Percentiles rank a stretch among this genome's conserved stretches.
phyloP scores from a whole-genome alignment of 176 grass and related monocot genomes.

The Oryza longistaminata region DNA sequence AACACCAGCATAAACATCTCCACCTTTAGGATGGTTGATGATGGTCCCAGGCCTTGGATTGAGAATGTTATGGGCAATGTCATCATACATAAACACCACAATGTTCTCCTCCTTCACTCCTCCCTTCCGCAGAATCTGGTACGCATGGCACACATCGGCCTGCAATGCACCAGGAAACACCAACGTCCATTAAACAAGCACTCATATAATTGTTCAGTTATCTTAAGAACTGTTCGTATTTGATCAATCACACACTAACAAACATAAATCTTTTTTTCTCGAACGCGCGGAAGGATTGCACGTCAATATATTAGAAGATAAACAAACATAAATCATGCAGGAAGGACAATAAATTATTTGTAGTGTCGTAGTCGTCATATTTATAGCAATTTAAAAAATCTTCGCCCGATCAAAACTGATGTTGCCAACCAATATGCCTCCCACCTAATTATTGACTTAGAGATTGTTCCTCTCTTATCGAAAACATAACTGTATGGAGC shows the following conservation, averaged over 20 bases:
- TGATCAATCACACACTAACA: background rate
- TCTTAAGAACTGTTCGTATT: background rate
- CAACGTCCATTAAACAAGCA: background rate
- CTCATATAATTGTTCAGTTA: background rate
- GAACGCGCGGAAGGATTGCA: too few relatives aligned
- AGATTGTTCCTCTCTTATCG: background rate
- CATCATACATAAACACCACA: constrained; percentile 89
- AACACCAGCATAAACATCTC: constrained; percentile 82
- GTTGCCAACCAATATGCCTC: background rate
- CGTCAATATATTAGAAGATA: background rate
- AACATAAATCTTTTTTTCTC: background rate
- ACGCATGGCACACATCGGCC: constrained; percentile 93
- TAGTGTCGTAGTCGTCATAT: background rate
- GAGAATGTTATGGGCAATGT: constrained; percentile 60
- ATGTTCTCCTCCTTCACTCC: constrained; percentile 91
- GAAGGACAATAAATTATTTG: background rate
- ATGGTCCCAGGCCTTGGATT: constrained; percentile 74
- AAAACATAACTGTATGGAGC: background rate
- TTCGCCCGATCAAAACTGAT: constrained; percentile 17
- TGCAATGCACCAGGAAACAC: constrained; percentile 10
- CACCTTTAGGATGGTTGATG: constrained; percentile 82
- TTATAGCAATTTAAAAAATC: background rate
- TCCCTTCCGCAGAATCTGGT: constrained; percentile 71
- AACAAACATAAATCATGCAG: background rate
- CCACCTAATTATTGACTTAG: background rate